Evolutionary conservation across 306 rosid species (phyloP).

Genomic region (Pyrus communis): DNA sequence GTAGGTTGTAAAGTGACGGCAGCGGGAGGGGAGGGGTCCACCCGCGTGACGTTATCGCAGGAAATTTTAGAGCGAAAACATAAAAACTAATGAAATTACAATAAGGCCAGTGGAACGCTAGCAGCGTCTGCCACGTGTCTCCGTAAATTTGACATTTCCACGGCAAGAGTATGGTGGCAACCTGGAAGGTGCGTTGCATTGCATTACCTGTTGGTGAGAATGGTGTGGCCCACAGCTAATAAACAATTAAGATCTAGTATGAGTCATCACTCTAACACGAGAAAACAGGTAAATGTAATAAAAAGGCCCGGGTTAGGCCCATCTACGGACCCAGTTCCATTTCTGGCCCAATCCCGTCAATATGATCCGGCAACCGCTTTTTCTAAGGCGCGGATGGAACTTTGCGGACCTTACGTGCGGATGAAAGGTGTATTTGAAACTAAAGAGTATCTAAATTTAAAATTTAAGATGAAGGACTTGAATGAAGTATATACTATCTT

Average conservation of each 20-base stretch:
- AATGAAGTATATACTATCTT: no score
- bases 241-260: not conserved
- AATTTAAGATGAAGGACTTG: no score
- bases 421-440: no score
- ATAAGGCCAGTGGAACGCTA: constrained; percentile 21
- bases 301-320: not conserved
- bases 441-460: no score
- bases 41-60: constrained; percentile 17
- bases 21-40: not conserved
- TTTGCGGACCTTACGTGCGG: no score
- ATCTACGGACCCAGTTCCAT: no score
- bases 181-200: not conserved
- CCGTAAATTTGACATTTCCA: not conserved
- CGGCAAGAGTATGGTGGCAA: not conserved
- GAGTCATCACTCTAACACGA: not conserved
- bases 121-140: constrained; percentile 45
- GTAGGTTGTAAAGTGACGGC: constrained; percentile 13
- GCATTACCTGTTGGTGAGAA: not conserved
- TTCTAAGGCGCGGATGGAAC: no score
- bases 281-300: not conserved
- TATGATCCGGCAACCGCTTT: no score
- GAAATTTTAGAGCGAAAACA: not conserved
- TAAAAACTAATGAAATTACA: not conserved
- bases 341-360: no score
- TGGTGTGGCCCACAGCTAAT: not conserved